phyloP scores from a whole-genome alignment of 208 protist species.

The Crithidia expoeki region DNA sequence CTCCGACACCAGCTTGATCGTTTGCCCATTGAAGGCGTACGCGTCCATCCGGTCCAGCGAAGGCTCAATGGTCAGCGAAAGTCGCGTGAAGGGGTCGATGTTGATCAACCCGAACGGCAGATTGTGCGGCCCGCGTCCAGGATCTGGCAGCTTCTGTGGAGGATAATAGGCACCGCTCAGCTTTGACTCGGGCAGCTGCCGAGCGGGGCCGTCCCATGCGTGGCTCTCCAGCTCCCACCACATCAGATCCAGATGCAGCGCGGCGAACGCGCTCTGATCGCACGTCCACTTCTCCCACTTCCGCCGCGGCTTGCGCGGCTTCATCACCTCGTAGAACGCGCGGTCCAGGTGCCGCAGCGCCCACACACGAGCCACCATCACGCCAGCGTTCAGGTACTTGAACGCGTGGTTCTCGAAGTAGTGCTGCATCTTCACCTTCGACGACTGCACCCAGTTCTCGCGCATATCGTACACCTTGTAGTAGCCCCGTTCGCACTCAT shows the following conservation, averaged over 20 bases:
- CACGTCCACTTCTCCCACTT: neutral
- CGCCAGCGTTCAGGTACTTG: conserved; percentile 3
- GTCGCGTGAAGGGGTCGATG: neutral
- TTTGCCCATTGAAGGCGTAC: neutral
- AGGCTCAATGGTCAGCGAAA: neutral
- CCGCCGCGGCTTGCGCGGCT: neutral
- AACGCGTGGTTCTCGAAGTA: neutral
- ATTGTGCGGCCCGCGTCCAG: neutral
- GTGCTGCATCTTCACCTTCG: neutral
- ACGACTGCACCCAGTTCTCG: neutral
- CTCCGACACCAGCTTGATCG: neutral
- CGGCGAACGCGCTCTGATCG: neutral
- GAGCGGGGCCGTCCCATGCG: neutral
- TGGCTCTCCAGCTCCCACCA: conserved; percentile 5
- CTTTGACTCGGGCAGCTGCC: neutral
- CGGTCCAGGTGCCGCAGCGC: neutral
- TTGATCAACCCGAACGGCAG: neutral
- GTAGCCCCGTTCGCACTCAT: neutral
- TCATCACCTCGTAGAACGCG: neutral
- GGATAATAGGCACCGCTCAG: neutral
- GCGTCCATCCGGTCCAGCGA: neutral
- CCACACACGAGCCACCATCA: conserved; percentile 5
- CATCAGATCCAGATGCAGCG: neutral
- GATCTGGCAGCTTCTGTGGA: neutral
- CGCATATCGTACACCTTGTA: neutral